A percentile compares a stretch with the other conserved stretches of the same genome.
Evolutionary conservation across 225 moss, liverwort and hornwort genomes (phyloP).

Genomic region (Pseudoscleropodium purum): DNA sequence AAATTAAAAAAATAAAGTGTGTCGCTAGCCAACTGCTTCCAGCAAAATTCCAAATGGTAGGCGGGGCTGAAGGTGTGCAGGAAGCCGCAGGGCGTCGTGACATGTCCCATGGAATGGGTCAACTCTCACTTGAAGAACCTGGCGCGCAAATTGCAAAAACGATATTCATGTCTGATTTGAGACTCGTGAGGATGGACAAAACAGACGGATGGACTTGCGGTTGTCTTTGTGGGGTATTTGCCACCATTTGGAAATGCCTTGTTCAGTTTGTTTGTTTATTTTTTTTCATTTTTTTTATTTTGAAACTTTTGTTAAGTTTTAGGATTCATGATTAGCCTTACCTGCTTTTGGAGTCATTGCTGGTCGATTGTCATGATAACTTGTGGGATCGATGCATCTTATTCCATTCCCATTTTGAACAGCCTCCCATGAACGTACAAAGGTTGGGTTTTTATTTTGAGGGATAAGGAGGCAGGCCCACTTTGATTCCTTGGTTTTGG

Average conservation of each 20-base stretch:
- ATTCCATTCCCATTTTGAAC: not conserved
- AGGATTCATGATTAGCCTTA: not conserved
- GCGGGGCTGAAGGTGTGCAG: not conserved
- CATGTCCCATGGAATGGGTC: not conserved
- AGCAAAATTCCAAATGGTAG: not conserved
- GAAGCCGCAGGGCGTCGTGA: not conserved
- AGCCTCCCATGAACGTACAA: accelerated
- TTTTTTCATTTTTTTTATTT: too few relatives aligned
- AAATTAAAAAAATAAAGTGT: too few relatives aligned
- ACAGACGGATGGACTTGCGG: too few relatives aligned
- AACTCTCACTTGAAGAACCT: not conserved
- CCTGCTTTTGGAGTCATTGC: not conserved
- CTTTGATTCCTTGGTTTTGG: not conserved
- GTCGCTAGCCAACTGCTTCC: not conserved
- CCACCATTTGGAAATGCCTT: not conserved
- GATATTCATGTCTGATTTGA: too few relatives aligned
- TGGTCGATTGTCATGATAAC: not conserved
- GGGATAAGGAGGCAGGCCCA: not conserved
- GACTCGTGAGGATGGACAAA: accelerated
- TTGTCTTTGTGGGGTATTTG: not conserved
- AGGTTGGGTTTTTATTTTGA: not conserved
- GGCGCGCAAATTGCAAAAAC: too few relatives aligned
- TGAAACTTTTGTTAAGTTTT: not conserved
- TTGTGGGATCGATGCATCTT: not conserved
- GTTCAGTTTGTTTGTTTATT: too few relatives aligned